Conservation (phyloP, 345 rosid species). For the Ricinus communis region DNA sequence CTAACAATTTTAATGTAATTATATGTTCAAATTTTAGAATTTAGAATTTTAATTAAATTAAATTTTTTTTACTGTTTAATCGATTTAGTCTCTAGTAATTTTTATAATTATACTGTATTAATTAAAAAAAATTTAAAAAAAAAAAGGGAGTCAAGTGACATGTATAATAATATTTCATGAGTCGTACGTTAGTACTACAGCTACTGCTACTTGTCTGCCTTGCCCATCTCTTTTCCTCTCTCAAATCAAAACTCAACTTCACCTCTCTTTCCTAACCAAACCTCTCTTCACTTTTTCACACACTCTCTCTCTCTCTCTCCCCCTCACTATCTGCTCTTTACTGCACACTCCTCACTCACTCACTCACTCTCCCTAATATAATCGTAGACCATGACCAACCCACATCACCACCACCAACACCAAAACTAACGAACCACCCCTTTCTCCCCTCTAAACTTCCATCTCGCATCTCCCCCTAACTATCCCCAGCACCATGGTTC, state of each 20-base stretch:
- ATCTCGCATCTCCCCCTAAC: neutral
- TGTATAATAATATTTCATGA: too few species aligned
- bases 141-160: too few species aligned
- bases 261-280: constrained; percentile 16
- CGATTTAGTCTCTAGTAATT: too few species aligned
- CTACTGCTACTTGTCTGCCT: constrained; percentile 9
- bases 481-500: constrained; percentile 34
- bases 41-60: too few species aligned
- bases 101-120: too few species aligned
- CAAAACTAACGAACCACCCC: neutral
- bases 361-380: neutral
- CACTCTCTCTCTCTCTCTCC: constrained; percentile 6
- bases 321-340: neutral
- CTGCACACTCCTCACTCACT: constrained; percentile 16
- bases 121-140: too few species aligned
- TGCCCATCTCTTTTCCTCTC: neutral
- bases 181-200: too few species aligned
- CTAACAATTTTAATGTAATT: too few species aligned
- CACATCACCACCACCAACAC: neutral
- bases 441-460: neutral
- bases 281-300: too few species aligned
- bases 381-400: neutral
- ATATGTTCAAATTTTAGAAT: too few species aligned
- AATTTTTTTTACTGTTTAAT: too few species aligned
- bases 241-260: constrained; percentile 3